Evolutionary conservation across 768 basidiomycete species (phyloP).

Genomic region (Lentinula boryana): DNA sequence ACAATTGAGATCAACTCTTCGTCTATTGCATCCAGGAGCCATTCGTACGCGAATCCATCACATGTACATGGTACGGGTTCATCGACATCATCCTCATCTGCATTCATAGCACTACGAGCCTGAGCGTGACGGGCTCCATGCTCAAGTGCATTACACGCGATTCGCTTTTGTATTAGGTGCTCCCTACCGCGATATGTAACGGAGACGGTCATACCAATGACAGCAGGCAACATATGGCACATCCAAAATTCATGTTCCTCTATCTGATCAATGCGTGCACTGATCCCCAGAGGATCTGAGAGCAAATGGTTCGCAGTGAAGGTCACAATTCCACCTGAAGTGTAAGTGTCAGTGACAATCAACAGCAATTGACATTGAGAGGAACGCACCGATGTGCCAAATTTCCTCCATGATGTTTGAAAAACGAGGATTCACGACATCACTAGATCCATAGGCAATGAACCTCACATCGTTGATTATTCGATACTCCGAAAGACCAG

Average conservation of each 20-base stretch:
- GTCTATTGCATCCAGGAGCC: conserved; percentile 43
- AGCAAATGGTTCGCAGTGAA: conserved; percentile 59
- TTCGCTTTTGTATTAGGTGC: neutral
- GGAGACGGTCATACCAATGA: conserved; percentile 50
- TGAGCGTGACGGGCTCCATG: neutral
- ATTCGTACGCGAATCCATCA: conserved; percentile 27
- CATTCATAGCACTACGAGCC: conserved; percentile 32
- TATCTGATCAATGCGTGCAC: conserved; percentile 43
- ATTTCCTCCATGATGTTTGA: conserved; percentile 56
- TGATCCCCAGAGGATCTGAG: conserved; percentile 43
- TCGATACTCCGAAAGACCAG: conserved; percentile 41
- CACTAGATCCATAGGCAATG: conserved; percentile 63
- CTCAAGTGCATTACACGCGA: neutral
- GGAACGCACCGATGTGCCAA: conserved; percentile 51
- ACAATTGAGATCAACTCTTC: conserved; percentile 52
- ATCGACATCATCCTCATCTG: conserved; percentile 12
- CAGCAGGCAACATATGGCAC: conserved; percentile 60
- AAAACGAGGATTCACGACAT: conserved; percentile 42
- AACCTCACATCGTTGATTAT: conserved; percentile 45
- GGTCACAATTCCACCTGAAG: conserved; percentile 64
- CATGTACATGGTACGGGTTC: neutral
- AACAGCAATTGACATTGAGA: neutral
- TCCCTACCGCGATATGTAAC: conserved; percentile 21
- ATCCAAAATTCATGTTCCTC: conserved; percentile 62
- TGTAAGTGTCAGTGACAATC: neutral